These are phyloP conservation scores for Globisporangium abappressorium DNA, from an alignment of 352 stramenopile genomes.

Conservation along the genomic window DNA sequence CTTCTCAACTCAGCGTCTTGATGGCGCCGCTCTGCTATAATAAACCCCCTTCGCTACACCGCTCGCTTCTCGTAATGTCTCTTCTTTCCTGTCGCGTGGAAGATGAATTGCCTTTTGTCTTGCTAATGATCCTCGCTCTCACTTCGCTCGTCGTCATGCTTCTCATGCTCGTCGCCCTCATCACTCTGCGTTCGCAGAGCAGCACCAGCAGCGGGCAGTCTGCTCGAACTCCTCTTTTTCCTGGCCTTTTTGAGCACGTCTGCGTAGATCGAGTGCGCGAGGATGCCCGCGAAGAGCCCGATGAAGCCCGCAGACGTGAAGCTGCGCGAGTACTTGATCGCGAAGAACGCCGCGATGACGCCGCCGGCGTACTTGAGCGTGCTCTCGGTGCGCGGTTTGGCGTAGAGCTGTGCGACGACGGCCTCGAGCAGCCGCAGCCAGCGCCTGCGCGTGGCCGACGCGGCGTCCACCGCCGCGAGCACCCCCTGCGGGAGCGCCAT, in stretches of 20 bases:
- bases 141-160: background rate
- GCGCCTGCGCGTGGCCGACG: conserved; percentile 22
- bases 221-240: background rate
- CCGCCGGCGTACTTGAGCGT: conserved; percentile 58
- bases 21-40: background rate
- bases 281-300: conserved; percentile 59
- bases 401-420: conserved; percentile 24
- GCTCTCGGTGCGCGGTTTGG: conserved; percentile 41
- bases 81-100: background rate
- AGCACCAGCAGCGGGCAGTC: background rate
- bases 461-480: conserved; percentile 17
- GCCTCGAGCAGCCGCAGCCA: conserved; percentile 19
- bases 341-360: conserved; percentile 52
- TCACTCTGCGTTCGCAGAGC: background rate
- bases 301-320: conserved; percentile 57
- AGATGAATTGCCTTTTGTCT: background rate
- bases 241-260: conserved; percentile 51
- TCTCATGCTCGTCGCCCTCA: background rate
- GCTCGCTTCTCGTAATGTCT: conserved; percentile 11
- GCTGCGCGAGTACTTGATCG: conserved; percentile 58
- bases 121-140: background rate
- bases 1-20: conserved; percentile 4
- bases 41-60: background rate
- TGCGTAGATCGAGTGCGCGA: conserved; percentile 69
- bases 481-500: conserved; percentile 13